A percentile compares a stretch with the other conserved stretches of the same genome.
Evolutionary conservation across 2,329 filamentous ascomycete genomes (phyloP).

Genomic region (Drechmeria coniospora): DNA sequence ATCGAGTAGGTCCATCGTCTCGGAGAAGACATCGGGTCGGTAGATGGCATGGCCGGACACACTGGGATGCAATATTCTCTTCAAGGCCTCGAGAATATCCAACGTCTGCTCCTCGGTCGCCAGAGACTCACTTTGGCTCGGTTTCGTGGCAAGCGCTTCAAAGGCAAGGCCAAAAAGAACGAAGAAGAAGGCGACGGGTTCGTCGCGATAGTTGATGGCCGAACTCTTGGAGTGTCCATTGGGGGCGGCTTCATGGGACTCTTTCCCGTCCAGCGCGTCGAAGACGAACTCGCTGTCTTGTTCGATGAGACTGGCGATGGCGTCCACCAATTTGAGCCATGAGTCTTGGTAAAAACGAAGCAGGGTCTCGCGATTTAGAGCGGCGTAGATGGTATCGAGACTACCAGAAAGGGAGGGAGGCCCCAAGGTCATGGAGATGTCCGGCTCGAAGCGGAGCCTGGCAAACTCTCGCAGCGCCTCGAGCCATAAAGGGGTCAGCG

Average conservation of each 20-base stretch:
- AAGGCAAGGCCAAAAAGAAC: constrained; percentile 94
- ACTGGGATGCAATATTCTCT: constrained; percentile 86
- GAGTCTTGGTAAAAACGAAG: constrained; percentile 93
- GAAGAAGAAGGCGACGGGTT: constrained; percentile 97
- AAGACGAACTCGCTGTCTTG: constrained; percentile 98
- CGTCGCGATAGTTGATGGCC: constrained; percentile 94
- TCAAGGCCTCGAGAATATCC: constrained; percentile 78
- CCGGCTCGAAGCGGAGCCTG: constrained; percentile 82
- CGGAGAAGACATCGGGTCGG: constrained; percentile 85
- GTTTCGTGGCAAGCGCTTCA: constrained; percentile 78
- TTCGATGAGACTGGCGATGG: constrained; percentile 91
- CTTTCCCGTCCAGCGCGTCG: constrained; percentile 83
- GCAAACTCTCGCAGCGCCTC: constrained; percentile 89
- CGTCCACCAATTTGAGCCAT: constrained; percentile 92
- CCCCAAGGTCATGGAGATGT: constrained; percentile 82
- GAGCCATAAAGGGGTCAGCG: constrained; percentile 83
- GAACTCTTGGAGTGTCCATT: constrained; percentile 44
- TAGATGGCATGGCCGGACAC: constrained; percentile 96
- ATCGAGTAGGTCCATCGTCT: constrained; percentile 92
- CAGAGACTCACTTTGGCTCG: constrained; percentile 33
- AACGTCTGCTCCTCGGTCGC: constrained; percentile 65
- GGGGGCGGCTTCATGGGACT: constrained; percentile 29
- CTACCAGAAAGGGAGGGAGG: constrained; percentile 70
- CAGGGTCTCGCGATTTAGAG: constrained; percentile 83
- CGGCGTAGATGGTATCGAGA: constrained; percentile 86